Evolutionary conservation across 1,284 basidiomycete genomes (phyloP).

Genomic region (Naganishia liquefaciens): DNA sequence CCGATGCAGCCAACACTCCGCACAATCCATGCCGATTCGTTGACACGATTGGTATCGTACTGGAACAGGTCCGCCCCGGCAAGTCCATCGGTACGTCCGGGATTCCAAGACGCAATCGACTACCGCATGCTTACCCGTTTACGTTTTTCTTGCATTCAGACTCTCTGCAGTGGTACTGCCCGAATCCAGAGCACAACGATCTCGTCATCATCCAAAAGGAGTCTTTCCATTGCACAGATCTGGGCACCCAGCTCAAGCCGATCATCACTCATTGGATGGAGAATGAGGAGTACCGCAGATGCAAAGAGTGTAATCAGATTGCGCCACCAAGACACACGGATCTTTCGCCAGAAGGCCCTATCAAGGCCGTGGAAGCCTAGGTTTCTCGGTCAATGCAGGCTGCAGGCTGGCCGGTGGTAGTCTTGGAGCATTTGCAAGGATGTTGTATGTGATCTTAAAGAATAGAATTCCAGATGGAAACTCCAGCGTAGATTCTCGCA

Average conservation of each 20-base stretch:
- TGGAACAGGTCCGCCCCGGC: constrained; percentile 81
- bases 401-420: no score
- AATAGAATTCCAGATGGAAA: no score
- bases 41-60: constrained; percentile 89
- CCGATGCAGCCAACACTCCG: constrained; percentile 75
- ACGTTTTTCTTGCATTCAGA: constrained; percentile 60
- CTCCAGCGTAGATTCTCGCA: no score
- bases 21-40: constrained; percentile 91
- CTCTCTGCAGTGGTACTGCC: constrained; percentile 92
- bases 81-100: constrained; percentile 53
- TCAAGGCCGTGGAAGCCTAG: background rate
- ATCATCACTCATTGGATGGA: constrained; percentile 76
- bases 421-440: no score
- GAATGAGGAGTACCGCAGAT: constrained; percentile 65
- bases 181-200: constrained; percentile 62
- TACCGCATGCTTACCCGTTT: background rate
- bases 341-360: background rate
- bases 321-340: constrained; percentile 55
- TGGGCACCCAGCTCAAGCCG: constrained; percentile 91
- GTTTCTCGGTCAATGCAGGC: no score
- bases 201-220: constrained; percentile 86
- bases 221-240: constrained; percentile 82
- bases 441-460: no score
- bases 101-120: background rate
- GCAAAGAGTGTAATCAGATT: constrained; percentile 67